These are phyloP conservation scores for Pleurotus pulmonarius DNA, from an alignment of 768 basidiomycete species.

Conservation along the genomic window DNA sequence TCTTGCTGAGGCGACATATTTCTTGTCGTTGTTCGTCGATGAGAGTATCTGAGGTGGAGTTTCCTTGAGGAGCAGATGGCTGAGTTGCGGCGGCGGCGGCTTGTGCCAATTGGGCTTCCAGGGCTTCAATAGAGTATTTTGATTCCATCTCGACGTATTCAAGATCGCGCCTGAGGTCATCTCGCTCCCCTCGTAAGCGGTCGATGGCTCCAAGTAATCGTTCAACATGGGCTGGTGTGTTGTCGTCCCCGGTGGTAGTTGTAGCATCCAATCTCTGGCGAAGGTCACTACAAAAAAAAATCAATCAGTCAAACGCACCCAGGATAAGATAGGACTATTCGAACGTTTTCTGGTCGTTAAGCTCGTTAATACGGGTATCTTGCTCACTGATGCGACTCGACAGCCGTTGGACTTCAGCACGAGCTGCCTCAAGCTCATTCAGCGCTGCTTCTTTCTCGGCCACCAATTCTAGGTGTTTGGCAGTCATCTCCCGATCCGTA, in stretches of 20 bases:
- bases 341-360: conserved; percentile 12
- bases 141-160: conserved; percentile 69
- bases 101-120: conserved; percentile 46
- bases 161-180: conserved; percentile 56
- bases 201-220: conserved; percentile 59
- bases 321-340: conserved; percentile 2
- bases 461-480: conserved; percentile 40
- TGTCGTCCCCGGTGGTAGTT: conserved; percentile 17
- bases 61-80: background rate
- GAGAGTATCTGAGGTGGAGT: background rate
- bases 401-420: conserved; percentile 24
- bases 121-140: conserved; percentile 56
- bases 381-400: conserved; percentile 20
- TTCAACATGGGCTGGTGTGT: conserved; percentile 39
- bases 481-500: conserved; percentile 40
- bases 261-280: background rate
- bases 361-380: conserved; percentile 13
- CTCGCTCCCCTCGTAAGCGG: conserved; percentile 66
- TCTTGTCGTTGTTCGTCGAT: background rate
- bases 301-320: background rate
- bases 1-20: background rate
- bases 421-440: conserved; percentile 37
- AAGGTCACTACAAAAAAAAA: background rate
- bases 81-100: background rate
- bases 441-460: conserved; percentile 50